Evolutionary conservation across 2,329 filamentous ascomycete genomes (phyloP).

Genomic region (Hawksworthiomyces lignivorus): DNA sequence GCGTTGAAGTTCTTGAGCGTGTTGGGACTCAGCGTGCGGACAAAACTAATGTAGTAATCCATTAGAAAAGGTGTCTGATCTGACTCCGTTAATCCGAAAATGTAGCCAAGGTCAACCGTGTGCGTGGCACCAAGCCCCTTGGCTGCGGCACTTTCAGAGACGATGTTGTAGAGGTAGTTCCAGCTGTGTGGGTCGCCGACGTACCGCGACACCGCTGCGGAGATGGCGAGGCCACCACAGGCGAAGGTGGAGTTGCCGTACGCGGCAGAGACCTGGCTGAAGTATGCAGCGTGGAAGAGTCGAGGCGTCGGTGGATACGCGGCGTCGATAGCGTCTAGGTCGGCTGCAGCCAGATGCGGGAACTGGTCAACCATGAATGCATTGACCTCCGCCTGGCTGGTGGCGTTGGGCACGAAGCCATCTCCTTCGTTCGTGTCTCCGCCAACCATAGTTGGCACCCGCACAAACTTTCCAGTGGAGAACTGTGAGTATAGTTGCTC

Average conservation of each 20-base stretch:
- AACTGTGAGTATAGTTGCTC: constrained; percentile 36
- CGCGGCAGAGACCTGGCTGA: constrained; percentile 31
- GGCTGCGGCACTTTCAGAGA: constrained; percentile 21
- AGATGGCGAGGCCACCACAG: constrained; percentile 24
- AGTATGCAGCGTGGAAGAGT: constrained; percentile 33
- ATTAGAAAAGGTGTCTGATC: constrained; percentile 39
- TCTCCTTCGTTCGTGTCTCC: constrained; percentile 40
- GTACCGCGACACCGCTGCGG: neutral
- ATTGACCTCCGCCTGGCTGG: constrained; percentile 25
- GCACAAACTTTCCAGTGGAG: constrained; percentile 29
- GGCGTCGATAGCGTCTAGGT: constrained; percentile 28
- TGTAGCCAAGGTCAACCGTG: constrained; percentile 37
- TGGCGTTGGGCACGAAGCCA: constrained; percentile 34
- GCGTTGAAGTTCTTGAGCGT: constrained; percentile 22
- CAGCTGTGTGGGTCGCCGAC: constrained; percentile 20
- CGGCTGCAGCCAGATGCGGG: constrained; percentile 22
- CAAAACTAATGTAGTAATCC: constrained; percentile 43
- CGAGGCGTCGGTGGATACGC: constrained; percentile 28
- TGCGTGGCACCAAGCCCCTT: constrained; percentile 41
- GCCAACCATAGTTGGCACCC: constrained; percentile 38
- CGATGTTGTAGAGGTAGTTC: constrained; percentile 44
- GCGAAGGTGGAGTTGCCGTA: constrained; percentile 40
- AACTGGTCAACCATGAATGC: constrained; percentile 40
- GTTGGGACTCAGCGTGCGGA: constrained; percentile 37
- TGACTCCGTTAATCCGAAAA: no score